Percentiles rank a stretch among this genome's conserved stretches.
Conservation (phyloP, 2,329 filamentous ascomycete species). For the Fusarium sp. region DNA sequence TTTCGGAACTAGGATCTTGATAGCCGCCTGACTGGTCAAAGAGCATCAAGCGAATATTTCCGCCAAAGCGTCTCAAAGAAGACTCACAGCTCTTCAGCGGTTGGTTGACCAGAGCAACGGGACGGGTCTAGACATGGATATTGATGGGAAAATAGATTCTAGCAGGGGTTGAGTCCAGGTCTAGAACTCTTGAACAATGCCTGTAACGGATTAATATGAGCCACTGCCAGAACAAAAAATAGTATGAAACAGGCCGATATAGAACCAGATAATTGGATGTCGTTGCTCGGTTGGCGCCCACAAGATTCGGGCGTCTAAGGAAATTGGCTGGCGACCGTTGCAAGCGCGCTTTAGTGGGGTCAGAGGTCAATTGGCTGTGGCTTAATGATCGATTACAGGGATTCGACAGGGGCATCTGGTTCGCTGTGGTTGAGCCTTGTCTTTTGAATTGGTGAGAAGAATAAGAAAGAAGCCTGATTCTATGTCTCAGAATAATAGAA, state of each 20-base stretch:
- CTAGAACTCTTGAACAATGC: constrained; percentile 18
- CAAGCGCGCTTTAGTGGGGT: constrained; percentile 37
- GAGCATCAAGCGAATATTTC: constrained; percentile 8
- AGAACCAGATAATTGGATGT: constrained; percentile 32
- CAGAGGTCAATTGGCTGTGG: constrained; percentile 37
- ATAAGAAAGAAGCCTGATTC: not conserved
- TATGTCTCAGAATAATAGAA: constrained; percentile 18
- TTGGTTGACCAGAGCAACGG: constrained; percentile 25
- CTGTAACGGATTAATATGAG: constrained; percentile 1
- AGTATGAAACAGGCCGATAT: constrained; percentile 18
- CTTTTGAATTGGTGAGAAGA: not conserved
- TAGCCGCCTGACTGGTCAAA: constrained; percentile 40
- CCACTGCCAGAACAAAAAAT: constrained; percentile 9
- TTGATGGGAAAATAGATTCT: constrained; percentile 2
- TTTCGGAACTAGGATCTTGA: constrained; percentile 34
- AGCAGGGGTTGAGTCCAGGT: constrained; percentile 5
- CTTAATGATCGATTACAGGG: constrained; percentile 23
- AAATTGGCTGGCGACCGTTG: constrained; percentile 34
- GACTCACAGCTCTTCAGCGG: constrained; percentile 20
- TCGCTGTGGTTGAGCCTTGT: constrained; percentile 5
- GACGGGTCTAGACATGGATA: not conserved
- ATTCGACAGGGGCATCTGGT: constrained; percentile 22
- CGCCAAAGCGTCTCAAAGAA: constrained; percentile 5
- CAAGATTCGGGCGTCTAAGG: constrained; percentile 35
- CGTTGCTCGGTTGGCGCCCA: constrained; percentile 33